Percentiles rank a stretch among this genome's conserved stretches.
These are phyloP conservation scores for Fagus crenata DNA, from an alignment of 306 rosid species.

Conservation along the genomic window DNA sequence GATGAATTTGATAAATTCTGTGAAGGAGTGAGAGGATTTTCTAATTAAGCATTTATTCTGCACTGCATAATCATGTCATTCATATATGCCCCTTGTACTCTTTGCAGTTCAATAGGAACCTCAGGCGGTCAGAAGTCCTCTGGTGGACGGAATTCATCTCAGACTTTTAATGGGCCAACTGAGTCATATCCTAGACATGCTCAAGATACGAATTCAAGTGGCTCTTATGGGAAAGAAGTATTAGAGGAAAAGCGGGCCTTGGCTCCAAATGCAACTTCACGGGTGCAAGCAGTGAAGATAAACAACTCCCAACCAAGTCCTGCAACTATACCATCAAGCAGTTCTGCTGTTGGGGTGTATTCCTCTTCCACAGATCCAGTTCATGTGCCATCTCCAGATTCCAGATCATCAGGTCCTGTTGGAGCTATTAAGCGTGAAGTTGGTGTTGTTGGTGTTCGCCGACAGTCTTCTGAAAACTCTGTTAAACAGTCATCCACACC, in stretches of 20 bases:
- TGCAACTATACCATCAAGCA: constrained; percentile 47
- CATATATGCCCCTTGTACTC: too few relatives aligned
- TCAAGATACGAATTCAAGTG: constrained; percentile 44
- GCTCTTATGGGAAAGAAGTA: constrained; percentile 40
- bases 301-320: constrained; percentile 48
- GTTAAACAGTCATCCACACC: constrained; percentile 55
- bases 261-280: constrained; percentile 40
- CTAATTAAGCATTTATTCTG: not conserved
- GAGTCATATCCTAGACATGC: constrained; percentile 48
- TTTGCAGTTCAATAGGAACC: constrained; percentile 55
- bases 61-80: not conserved
- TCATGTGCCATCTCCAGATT: constrained; percentile 98
- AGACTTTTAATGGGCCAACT: constrained; percentile 45
- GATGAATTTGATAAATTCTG: not conserved
- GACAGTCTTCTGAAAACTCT: constrained; percentile 63
- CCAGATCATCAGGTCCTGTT: constrained; percentile 77
- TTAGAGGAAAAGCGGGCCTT: constrained; percentile 50
- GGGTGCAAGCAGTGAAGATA: constrained; percentile 53
- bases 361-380: constrained; percentile 97
- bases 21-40: not conserved
- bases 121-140: constrained; percentile 51
- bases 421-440: constrained; percentile 98
- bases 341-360: constrained; percentile 85
- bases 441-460: constrained; percentile 83
- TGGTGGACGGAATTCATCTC: constrained; percentile 54